Evolutionary conservation across 108 stramenopile species (phyloP), one percentile per base, ranked within the genome.

Genomic region (Fistulifera solaris): DNA sequence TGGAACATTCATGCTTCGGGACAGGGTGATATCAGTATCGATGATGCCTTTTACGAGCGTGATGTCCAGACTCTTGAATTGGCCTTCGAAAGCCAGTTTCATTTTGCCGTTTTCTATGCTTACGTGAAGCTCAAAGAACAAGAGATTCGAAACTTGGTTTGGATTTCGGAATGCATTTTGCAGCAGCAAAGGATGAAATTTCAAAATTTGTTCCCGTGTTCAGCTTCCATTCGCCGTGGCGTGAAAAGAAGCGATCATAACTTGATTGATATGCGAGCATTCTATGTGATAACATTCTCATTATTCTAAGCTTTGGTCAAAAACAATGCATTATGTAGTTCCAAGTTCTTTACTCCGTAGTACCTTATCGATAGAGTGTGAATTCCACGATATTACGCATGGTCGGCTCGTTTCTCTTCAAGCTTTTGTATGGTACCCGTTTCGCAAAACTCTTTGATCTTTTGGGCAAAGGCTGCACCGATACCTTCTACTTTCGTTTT

Each of bases 81-180:
- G 58, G 97, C 99, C 40, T 99, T 98, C 56, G 97, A 99, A 71
- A 89, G 94, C 23, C 99, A 99, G 74, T 90, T 99, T 72, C 97
- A 99, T 70, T 99, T 87, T 62, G 99, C 75, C 1, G 68, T 77
- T 44, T 98, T 97, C 67, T 99, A 99, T 65, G 95, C 99, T 16
- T 98, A 97, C 72, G 95, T 98, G 23, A 97, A 97, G 80, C 95
- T 99, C 54, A 99, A 99, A 93, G 96, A 98, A 72, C 97, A 98
- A 75, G 97, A 99, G 71, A 95, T 97, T 57, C 90, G 96, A 49
- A 99, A 99, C 76, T 74, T 99, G 67, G 99, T 97, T 17, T 99
- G 99, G 99, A 94, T 99, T 60, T 77, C 86, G 22, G 98, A 99
- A 63, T 99, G 98, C 73, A 96, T 99, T 62, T 73, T 98, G 31